These are phyloP conservation scores for Sanghuangporus baumii DNA, from an alignment of 1,284 basidiomycete genomes.

Conservation along the genomic window DNA sequence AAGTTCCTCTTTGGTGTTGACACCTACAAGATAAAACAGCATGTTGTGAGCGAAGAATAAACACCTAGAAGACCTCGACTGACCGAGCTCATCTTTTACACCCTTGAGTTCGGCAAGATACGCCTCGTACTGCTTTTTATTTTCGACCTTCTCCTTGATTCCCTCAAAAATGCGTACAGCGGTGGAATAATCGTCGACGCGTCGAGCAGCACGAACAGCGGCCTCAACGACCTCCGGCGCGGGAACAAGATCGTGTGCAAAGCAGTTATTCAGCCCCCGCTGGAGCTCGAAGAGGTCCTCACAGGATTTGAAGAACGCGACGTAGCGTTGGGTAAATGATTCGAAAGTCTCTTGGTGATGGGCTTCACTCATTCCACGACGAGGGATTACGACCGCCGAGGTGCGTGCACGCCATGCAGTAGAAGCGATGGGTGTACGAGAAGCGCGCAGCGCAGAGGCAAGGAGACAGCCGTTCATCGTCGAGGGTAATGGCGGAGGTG, in stretches of 20 bases:
- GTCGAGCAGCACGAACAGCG: constrained; percentile 83
- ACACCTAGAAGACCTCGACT: constrained; percentile 29
- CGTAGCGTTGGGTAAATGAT: constrained; percentile 90
- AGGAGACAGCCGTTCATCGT: constrained; percentile 15
- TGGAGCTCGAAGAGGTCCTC: constrained; percentile 97
- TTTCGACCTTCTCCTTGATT: constrained; percentile 91
- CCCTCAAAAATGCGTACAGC: constrained; percentile 95
- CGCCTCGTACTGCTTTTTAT: constrained; percentile 86
- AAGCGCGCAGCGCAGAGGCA: constrained; percentile 11
- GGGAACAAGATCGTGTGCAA: constrained; percentile 97
- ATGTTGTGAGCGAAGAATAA: neutral
- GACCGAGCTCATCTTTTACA: constrained; percentile 86
- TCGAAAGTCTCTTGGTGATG: constrained; percentile 92
- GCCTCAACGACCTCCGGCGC: constrained; percentile 86
- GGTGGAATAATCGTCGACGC: constrained; percentile 96
- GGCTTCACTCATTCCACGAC: constrained; percentile 5
- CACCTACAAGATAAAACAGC: constrained; percentile 26
- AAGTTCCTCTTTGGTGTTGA: constrained; percentile 41
- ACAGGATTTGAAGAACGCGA: constrained; percentile 87
- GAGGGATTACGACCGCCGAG: constrained; percentile 4
- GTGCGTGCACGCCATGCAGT: neutral
- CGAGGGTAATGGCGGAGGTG: neutral
- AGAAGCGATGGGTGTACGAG: neutral
- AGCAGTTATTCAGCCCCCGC: constrained; percentile 98
- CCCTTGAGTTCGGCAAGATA: constrained; percentile 86